Base-by-base conservation (phyloP, 176 grass and related monocot species). In the Saccharum spontaneum region DNA sequence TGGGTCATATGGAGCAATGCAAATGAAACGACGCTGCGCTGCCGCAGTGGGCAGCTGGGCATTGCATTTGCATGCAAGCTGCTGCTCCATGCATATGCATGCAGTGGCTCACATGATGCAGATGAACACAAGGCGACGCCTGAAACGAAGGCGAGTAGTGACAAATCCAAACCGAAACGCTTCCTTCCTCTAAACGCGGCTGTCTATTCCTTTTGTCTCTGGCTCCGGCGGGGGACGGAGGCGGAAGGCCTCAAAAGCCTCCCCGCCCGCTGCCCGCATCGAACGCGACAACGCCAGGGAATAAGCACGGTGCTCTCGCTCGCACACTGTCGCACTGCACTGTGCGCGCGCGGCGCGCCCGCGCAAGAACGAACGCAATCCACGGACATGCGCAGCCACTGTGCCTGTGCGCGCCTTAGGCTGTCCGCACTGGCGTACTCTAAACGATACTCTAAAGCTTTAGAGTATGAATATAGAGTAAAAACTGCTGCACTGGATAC, bases 121-220 rank as follows among this genome's bases (percentile, higher is more conserved):
- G 59, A 10, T 2, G 18, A 80, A 75, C 80, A 76, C 48, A 28
- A 55, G 13, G 30, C 33, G 28, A 28, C 17, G 17, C 38, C 44
- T 30, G 68, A 66, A 76, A 45, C 54, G 60, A 86, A 86, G 79
- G 59, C 80, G 49, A 66, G 44, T 31, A 44, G 70, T 24, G 82
- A 59, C 57, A 74, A 74, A 84, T 44, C 64, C 71, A 26, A 73
- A 84, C 50, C 64, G 40, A 60, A 82, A 72, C 43, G 77, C 61
- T 77, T 40, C 49, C 12, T 33, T 36, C 34, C 49, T 71, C 64
- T 69, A 23, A 81, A 70, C 79, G 12, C 79, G 34, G 3, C 74
- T 59, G 26, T 44, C 84, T 72, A 75, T 80, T 87, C 80, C 80
- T 78, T 87, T 87, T 75, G 84, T 90, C 85, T 75, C 6, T 38